phyloP scores from a whole-genome alignment of 768 basidiomycete genomes.

The Steccherinum ochraceum region DNA sequence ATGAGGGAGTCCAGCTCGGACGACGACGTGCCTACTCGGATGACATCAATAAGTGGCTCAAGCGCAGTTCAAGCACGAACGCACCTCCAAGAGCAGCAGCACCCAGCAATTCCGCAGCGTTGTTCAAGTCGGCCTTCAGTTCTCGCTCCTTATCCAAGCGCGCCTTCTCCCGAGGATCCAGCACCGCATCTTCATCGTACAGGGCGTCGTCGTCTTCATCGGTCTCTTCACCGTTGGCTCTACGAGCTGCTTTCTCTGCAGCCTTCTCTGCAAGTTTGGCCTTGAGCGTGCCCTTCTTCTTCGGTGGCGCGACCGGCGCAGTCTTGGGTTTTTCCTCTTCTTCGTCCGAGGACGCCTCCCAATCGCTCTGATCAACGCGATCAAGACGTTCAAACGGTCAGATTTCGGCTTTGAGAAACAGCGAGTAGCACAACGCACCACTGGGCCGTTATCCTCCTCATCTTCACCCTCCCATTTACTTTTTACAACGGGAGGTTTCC shows the following conservation, averaged over 20 bases:
- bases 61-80: constrained; percentile 10
- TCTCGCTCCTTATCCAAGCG: constrained; percentile 74
- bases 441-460: constrained; percentile 73
- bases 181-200: constrained; percentile 56
- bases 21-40: constrained; percentile 51
- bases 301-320: constrained; percentile 56
- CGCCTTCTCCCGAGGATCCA: constrained; percentile 77
- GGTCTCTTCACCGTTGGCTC: constrained; percentile 28
- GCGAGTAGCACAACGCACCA: constrained; percentile 41
- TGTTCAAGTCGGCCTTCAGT: constrained; percentile 80
- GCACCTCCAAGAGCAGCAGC: constrained; percentile 58
- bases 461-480: constrained; percentile 91
- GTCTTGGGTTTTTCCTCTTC: constrained; percentile 43
- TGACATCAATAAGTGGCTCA: background rate
- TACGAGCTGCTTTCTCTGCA: constrained; percentile 54
- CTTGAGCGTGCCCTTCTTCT: constrained; percentile 92
- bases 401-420: background rate
- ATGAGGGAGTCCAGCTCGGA: constrained; percentile 66
- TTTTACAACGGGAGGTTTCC: constrained; percentile 16
- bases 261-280: constrained; percentile 92
- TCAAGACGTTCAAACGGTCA: background rate
- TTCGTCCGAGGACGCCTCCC: constrained; percentile 71
- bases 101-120: constrained; percentile 79
- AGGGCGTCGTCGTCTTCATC: constrained; percentile 45
- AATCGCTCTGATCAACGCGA: constrained; percentile 66